These are phyloP conservation scores for Penicillium daleae DNA, from an alignment of 495 filamentous ascomycete genomes.

Conservation along the genomic window DNA sequence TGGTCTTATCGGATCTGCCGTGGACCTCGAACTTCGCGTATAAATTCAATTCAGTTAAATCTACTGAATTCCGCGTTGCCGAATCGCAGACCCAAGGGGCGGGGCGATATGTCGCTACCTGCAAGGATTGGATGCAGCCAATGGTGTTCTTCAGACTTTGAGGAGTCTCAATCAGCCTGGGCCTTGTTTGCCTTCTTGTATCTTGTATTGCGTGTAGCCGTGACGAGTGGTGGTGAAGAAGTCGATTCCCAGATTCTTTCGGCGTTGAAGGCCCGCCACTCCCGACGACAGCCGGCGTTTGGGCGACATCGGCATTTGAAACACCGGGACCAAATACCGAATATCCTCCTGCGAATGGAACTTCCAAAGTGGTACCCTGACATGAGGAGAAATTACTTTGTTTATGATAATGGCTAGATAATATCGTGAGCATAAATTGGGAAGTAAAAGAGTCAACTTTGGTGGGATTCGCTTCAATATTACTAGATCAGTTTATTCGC, in stretches of 20 bases:
- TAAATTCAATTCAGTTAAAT: too few species aligned
- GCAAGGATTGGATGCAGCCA: not conserved
- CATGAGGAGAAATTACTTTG: not conserved
- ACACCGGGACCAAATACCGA: not conserved
- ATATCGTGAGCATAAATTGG: not conserved
- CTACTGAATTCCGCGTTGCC: not conserved
- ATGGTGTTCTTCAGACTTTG: not conserved
- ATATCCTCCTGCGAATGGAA: not conserved
- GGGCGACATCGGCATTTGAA: slow-evolving; percentile 1
- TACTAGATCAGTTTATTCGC: not conserved
- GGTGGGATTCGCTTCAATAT: not conserved
- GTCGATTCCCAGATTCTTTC: not conserved
- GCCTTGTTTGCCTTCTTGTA: not conserved
- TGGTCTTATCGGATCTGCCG: not conserved
- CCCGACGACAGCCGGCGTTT: not conserved
- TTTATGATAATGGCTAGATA: too few species aligned
- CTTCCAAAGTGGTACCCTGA: not conserved
- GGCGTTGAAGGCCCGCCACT: not conserved
- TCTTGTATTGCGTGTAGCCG: not conserved
- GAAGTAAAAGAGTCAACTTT: not conserved
- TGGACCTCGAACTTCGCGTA: not conserved
- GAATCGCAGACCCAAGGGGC: not conserved
- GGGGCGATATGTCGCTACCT: not conserved
- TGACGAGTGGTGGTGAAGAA: not conserved
- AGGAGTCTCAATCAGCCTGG: not conserved